Evolutionary conservation across 2,329 filamentous ascomycete genomes (phyloP), one percentile per base, ranked within the genome.

Genomic region (Diaporthe velutina): DNA sequence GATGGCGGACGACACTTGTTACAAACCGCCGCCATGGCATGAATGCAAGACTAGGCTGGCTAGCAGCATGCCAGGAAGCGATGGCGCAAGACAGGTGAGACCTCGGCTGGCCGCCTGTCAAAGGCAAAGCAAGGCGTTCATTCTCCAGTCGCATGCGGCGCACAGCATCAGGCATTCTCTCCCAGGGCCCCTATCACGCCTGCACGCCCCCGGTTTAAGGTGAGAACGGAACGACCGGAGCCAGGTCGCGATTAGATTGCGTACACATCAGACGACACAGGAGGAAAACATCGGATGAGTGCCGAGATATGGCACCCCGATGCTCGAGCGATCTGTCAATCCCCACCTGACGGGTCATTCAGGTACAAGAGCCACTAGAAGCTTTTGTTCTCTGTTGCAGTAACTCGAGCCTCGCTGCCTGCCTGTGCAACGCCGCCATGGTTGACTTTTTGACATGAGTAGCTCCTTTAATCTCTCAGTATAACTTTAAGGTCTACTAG

Each of bases 181-280:
- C 28, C 19, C 17, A n/a, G 38, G 22, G 9, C 42, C 61, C 61
- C 45, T 38, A 38, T 68, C 48, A 10, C 7, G 22, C 33, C 64
- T 48, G 52, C 48, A 10, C 7, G 22, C 33, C 64, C 64, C 64
- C 48, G 48, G 48, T 68, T 30, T 48, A 68, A 68, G 33, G 64
- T 68, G 64, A 68, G 64, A 68, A 68, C 64, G 64, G 64, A 68
- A 68, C 30, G n/a, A 40, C 30, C 64, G 64, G 64, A 67, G 64
- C 64, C 64, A 67, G 64, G 64, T 67, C 64, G 64, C 64, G 30
- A 38, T 52, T 68, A 68, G 5, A 68, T 54, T 54, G 64, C 64
- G 15, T 2, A 28, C n/a, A 54, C 45, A 68, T 54, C 64, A 68
- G 48, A 68, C 64, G 64, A 68, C 48, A 68, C 64, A 54, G 45